Conservation (phyloP, 164 flowering plant genomes). For the Chimonanthus salicifolius region DNA sequence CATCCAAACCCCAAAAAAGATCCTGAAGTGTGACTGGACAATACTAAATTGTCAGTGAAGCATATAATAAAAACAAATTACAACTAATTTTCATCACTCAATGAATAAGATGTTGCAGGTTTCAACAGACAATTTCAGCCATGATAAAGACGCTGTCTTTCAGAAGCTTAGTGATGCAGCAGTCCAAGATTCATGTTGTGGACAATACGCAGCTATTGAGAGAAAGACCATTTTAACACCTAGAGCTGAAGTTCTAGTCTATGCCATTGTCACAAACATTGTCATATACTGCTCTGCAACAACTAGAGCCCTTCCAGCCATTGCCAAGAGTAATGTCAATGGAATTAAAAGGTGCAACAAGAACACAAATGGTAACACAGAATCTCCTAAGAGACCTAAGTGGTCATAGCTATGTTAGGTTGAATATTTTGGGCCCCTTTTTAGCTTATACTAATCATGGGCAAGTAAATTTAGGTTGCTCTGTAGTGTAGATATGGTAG, state of each 20-base stretch:
- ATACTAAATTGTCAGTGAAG: too few species aligned
- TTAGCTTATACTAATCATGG: not conserved
- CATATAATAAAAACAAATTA: not conserved
- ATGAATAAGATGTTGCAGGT: constrained; percentile 30
- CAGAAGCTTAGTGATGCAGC: constrained; percentile 49
- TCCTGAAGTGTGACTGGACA: too few species aligned
- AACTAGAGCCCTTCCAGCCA: constrained; percentile 18
- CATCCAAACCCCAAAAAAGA: too few species aligned
- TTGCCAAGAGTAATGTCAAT: constrained; percentile 25
- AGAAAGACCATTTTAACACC: constrained; percentile 32
- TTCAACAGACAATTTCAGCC: constrained; percentile 23
- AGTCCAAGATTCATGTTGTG: constrained; percentile 43
- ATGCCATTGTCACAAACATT: constrained; percentile 67
- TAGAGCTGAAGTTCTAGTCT: constrained; percentile 38
- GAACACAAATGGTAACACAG: constrained; percentile 14
- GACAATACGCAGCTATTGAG: constrained; percentile 51
- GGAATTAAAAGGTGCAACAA: constrained; percentile 31
- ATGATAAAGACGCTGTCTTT: constrained; percentile 39
- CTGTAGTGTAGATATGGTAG: constrained; percentile 13
- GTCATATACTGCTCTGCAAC: constrained; percentile 13
- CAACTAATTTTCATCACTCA: not conserved
- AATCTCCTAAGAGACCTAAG: constrained; percentile 31
- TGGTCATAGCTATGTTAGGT: not conserved
- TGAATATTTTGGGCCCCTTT: not conserved
- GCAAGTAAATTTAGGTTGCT: constrained; percentile 2